phyloP scores from a whole-genome alignment of 2,329 filamentous ascomycete genomes.

The Neopestalotiopsis sp. region DNA sequence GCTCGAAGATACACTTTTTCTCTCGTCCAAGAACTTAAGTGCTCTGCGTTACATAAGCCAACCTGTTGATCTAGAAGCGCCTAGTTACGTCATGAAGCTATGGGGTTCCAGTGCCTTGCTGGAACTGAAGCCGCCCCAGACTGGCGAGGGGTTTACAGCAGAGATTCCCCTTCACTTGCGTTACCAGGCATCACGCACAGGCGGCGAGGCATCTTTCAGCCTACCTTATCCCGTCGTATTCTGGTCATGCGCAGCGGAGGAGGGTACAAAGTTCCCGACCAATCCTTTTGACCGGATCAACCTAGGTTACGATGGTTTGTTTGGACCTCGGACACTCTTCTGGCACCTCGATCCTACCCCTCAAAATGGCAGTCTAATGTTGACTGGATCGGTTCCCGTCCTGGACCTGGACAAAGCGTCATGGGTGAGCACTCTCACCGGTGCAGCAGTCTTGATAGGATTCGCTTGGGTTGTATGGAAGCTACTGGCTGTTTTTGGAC shows the following conservation, averaged over 20 bases:
- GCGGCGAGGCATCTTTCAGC: constrained; percentile 60
- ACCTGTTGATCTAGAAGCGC: constrained; percentile 89
- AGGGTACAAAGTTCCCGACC: constrained; percentile 69
- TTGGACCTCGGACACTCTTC: constrained; percentile 78
- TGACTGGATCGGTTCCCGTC: constrained; percentile 68
- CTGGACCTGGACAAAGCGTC: constrained; percentile 57
- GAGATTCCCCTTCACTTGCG: constrained; percentile 85
- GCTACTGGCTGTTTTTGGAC: constrained; percentile 47
- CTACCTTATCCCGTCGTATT: constrained; percentile 85
- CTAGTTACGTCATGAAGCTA: constrained; percentile 74
- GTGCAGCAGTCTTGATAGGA: constrained; percentile 63
- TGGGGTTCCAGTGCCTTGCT: constrained; percentile 86
- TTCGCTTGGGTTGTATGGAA: constrained; percentile 75
- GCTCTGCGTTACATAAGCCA: constrained; percentile 71
- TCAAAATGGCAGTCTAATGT: constrained; percentile 49
- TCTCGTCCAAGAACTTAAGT: constrained; percentile 79
- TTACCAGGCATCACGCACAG: constrained; percentile 70
- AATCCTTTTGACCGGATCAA: constrained; percentile 88
- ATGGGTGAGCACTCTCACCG: constrained; percentile 61
- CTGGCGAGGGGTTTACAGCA: constrained; percentile 61
- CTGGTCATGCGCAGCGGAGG: constrained; percentile 81
- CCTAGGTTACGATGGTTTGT: constrained; percentile 85
- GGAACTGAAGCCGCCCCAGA: constrained; percentile 67
- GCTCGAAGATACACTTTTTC: constrained; percentile 76
- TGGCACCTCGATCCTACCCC: constrained; percentile 74